phyloP scores from a whole-genome alignment of 2,329 filamentous ascomycete species.

The Neurospora sp. region DNA sequence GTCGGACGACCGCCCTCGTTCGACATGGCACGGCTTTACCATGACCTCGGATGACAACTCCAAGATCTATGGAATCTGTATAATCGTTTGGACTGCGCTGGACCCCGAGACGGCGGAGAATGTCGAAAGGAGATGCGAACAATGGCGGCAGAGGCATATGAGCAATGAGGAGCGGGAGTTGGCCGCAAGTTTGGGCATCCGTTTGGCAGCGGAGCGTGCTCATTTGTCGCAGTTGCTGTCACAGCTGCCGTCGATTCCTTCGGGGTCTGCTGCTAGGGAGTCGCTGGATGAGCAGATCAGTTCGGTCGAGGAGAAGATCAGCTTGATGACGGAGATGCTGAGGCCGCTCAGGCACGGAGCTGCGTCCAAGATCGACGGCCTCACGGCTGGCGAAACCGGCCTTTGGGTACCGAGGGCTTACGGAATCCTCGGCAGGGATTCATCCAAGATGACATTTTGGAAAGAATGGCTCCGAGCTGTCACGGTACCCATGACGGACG shows the following conservation, averaged over 20 bases:
- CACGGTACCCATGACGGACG: conserved; percentile 91
- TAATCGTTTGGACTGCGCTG: conserved; percentile 88
- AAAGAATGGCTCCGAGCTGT: conserved; percentile 96
- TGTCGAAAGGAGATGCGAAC: conserved; percentile 72
- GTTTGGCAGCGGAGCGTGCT: conserved; percentile 77
- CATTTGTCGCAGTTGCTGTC: conserved; percentile 83
- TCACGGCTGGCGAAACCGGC: conserved; percentile 90
- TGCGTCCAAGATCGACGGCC: conserved; percentile 91
- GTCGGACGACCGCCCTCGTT: conserved; percentile 82
- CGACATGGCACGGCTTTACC: conserved; percentile 98
- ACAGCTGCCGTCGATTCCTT: conserved; percentile 68
- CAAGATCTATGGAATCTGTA: conserved; percentile 82
- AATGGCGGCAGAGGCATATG: conserved; percentile 80
- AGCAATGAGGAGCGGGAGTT: conserved; percentile 84
- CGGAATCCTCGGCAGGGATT: conserved; percentile 80
- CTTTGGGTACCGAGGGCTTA: conserved; percentile 94
- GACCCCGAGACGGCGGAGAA: conserved; percentile 74
- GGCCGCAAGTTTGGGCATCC: conserved; percentile 81
- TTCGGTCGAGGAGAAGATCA: conserved; percentile 92
- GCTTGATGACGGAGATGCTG: conserved; percentile 90
- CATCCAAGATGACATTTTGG: conserved; percentile 81
- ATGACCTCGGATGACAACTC: conserved; percentile 93
- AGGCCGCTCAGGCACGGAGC: conserved; percentile 87
- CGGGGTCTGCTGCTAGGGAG: conserved; percentile 74
- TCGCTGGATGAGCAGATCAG: conserved; percentile 88